Percentiles rank a stretch among this genome's conserved stretches.
These are phyloP conservation scores for Luffa aegyptiaca DNA, from an alignment of 306 rosid genomes.

Conservation along the genomic window DNA sequence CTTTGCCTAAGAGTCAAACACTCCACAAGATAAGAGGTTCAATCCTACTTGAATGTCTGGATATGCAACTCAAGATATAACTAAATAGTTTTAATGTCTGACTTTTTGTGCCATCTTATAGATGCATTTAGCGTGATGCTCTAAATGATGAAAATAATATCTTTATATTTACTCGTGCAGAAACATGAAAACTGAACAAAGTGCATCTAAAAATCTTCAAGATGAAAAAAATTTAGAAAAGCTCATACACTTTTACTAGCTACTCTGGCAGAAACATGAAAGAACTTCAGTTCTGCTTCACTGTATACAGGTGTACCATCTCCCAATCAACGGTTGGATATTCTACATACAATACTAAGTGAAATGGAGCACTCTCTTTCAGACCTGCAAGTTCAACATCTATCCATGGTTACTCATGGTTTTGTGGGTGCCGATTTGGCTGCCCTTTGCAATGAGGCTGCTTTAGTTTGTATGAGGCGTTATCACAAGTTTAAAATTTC, in stretches of 20 bases:
- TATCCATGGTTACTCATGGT: conserved; percentile 72
- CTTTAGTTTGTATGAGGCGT: conserved; percentile 46
- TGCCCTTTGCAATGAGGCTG: conserved; percentile 76
- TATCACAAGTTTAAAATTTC: conserved; percentile 27
- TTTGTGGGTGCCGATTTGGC: conserved; percentile 91
- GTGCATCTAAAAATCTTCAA: not conserved
- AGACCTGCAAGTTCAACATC: conserved; percentile 55
- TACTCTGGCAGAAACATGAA: conserved; percentile 7
- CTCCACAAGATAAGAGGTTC: too few species aligned
- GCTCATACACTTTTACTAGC: not conserved
- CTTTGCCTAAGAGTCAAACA: too few species aligned
- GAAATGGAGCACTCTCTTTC: conserved; percentile 63
- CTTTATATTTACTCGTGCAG: not conserved
- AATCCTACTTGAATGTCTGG: too few species aligned
- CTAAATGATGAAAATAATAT: not conserved
- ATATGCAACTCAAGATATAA: too few species aligned
- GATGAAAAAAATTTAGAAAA: not conserved
- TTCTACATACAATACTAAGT: conserved; percentile 53
- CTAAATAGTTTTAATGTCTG: not conserved
- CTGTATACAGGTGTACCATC: conserved; percentile 74
- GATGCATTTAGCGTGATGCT: not conserved
- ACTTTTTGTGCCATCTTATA: not conserved
- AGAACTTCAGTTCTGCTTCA: not conserved
- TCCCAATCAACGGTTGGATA: conserved; percentile 57
- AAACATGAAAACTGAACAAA: conserved; percentile 1